Conservation (phyloP, 805 yeast genomes). For the Saturnispora besseyi region DNA sequence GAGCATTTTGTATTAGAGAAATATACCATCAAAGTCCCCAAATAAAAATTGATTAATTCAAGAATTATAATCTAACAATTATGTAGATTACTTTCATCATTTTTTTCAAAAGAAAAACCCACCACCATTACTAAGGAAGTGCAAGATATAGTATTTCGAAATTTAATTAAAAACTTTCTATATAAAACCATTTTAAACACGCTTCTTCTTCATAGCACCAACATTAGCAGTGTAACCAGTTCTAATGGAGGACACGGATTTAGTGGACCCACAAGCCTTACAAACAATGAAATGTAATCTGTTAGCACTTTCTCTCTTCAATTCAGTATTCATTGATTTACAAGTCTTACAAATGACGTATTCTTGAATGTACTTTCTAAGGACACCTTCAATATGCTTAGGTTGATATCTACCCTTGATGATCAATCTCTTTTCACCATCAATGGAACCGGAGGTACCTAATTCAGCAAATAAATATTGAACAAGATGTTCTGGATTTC, state of each 20-base stretch:
- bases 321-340: conserved; percentile 92
- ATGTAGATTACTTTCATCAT: too few relatives aligned
- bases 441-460: conserved; percentile 99
- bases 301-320: conserved; percentile 91
- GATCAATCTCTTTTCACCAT: conserved; percentile 93
- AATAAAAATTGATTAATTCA: too few relatives aligned
- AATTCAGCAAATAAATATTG: conserved; percentile 95
- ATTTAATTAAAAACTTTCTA: too few relatives aligned
- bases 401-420: conserved; percentile 98
- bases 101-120: too few relatives aligned
- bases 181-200: not conserved
- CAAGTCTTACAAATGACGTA: conserved; percentile 99
- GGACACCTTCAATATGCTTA: conserved; percentile 91
- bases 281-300: conserved; percentile 96
- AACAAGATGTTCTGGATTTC: conserved; percentile 95
- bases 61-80: too few relatives aligned
- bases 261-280: conserved; percentile 94
- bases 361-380: conserved; percentile 93
- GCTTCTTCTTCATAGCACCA: conserved; percentile 64
- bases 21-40: too few relatives aligned
- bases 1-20: too few relatives aligned
- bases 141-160: too few relatives aligned
- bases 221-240: conserved; percentile 99
- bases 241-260: conserved; percentile 95
- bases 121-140: too few relatives aligned